A percentile compares a stretch with the other conserved stretches of the same genome.
Evolutionary conservation across 257 asterid species (phyloP).

Genomic region (Solanum habrochaites): DNA sequence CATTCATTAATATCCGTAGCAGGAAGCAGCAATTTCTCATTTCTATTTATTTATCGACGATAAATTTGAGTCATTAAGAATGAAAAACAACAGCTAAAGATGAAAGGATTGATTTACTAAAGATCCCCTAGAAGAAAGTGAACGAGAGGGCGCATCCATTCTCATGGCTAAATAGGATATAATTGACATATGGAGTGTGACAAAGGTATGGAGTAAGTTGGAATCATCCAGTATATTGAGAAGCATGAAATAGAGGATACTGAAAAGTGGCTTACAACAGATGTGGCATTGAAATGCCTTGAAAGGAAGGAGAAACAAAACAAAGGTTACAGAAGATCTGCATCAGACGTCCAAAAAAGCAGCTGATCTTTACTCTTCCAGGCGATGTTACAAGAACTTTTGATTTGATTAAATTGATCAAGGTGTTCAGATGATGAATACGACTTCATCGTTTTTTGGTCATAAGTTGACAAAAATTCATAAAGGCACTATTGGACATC

Average conservation of each 20-base stretch:
- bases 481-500: not conserved
- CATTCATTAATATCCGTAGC: not conserved
- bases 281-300: not conserved
- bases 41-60: not conserved
- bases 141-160: not conserved
- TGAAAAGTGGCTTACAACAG: not conserved
- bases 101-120: not conserved
- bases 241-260: not conserved
- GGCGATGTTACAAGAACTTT: not conserved
- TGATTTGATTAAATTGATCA: not conserved
- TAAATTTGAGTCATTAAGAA: not conserved
- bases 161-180: not conserved
- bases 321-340: not conserved
- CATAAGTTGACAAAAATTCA: not conserved
- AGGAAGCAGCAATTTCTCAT: not conserved
- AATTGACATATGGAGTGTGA: not conserved
- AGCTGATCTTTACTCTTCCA: not conserved
- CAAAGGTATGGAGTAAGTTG: not conserved
- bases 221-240: not conserved
- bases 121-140: not conserved
- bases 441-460: not conserved
- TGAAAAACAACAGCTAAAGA: not conserved
- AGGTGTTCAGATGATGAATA: not conserved
- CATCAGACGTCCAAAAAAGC: not conserved
- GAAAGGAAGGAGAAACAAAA: not conserved